Conservation (phyloP, 2,329 filamentous ascomycete genomes). For the Botrytis medusae region DNA sequence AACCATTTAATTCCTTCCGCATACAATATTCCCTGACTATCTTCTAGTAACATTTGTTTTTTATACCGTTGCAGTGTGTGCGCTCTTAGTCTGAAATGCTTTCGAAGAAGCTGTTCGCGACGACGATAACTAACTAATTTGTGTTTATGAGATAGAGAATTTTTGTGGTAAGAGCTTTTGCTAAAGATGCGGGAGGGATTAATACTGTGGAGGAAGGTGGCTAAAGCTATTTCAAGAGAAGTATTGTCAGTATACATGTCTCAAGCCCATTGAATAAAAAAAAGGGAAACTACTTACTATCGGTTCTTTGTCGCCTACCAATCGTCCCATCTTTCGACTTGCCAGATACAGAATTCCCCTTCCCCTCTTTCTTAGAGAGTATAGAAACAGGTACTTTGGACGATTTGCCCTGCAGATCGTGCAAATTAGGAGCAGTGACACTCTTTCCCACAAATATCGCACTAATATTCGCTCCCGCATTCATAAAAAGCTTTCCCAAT, state of each 20-base stretch:
- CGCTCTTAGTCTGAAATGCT: neutral
- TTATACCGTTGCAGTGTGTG: neutral
- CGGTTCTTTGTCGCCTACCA: neutral
- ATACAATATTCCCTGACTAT: neutral
- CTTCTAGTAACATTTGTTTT: neutral
- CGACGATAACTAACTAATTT: neutral
- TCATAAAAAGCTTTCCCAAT: neutral
- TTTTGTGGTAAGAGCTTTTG: neutral
- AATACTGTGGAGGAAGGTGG: neutral
- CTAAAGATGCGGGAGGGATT: neutral
- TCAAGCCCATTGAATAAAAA: neutral
- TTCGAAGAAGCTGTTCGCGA: neutral
- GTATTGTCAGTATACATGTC: neutral
- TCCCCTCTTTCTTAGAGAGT: neutral
- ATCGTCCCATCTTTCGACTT: neutral
- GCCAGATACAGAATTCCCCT: neutral
- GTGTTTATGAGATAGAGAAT: slow-evolving; percentile 2
- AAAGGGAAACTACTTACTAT: neutral
- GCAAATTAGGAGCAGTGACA: neutral
- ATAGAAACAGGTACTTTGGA: neutral
- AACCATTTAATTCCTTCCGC: neutral
- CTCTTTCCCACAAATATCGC: slow-evolving; percentile 3
- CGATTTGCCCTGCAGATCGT: neutral
- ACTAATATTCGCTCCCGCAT: slow-evolving; percentile 11
- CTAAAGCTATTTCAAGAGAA: neutral